These are phyloP conservation scores for Xylaria sp. DNA, from an alignment of 2,329 filamentous ascomycete genomes.

Conservation along the genomic window DNA sequence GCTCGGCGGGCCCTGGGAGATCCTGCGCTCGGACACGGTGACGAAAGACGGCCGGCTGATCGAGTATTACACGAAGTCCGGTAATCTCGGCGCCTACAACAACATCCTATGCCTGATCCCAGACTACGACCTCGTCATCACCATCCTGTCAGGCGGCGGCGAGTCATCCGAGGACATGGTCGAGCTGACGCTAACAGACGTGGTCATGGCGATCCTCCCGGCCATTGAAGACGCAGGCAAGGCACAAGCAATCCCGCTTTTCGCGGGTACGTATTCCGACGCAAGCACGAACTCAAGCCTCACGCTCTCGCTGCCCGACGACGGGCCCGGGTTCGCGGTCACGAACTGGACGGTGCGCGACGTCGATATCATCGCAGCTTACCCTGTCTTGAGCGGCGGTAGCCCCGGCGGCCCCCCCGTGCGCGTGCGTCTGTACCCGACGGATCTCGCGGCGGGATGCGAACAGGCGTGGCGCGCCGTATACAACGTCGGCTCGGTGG, in stretches of 20 bases:
- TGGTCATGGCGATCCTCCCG: conserved; percentile 53
- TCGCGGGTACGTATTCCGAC: conserved; percentile 55
- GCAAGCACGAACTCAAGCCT: conserved; percentile 54
- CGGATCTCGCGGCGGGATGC: conserved; percentile 37
- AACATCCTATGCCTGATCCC: conserved; percentile 49
- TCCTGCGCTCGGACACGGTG: conserved; percentile 48
- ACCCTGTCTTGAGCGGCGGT: conserved; percentile 40
- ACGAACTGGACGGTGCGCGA: conserved; percentile 55
- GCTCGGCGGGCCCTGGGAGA: conserved; percentile 53
- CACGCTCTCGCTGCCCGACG: conserved; percentile 51
- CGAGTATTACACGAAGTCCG: conserved; percentile 52
- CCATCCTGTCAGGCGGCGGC: conserved; percentile 44
- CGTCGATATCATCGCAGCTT: conserved; percentile 54
- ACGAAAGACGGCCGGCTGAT: conserved; percentile 48
- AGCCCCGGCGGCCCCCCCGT: conserved; percentile 26
- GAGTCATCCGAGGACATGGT: conserved; percentile 42
- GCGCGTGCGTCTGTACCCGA: conserved; percentile 44
- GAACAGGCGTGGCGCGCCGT: conserved; percentile 42
- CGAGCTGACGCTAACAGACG: conserved; percentile 41
- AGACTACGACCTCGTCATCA: conserved; percentile 50
- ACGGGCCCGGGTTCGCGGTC: conserved; percentile 55
- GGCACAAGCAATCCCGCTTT: conserved; percentile 48
- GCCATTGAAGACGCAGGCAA: conserved; percentile 57
- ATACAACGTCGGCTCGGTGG: conserved; percentile 41
- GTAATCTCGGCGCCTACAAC: conserved; percentile 50